Conservation (phyloP, 371 early-diverging fungal species). For the Coemansia sp. region DNA sequence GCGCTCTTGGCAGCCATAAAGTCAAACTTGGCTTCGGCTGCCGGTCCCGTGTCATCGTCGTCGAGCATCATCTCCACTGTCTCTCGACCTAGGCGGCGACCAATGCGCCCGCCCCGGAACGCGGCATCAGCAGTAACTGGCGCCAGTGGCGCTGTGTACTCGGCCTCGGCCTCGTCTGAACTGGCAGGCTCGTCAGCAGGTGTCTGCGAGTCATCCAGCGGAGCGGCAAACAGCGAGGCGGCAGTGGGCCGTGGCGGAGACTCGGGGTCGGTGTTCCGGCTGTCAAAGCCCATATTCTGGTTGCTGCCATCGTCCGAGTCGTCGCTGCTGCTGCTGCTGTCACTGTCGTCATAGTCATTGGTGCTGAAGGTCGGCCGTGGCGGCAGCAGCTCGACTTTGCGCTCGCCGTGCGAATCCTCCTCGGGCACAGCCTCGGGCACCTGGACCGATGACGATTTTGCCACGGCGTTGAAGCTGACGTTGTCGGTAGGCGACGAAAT, state of each 20-base stretch:
- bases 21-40: not conserved
- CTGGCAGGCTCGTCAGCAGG: not conserved
- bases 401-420: not conserved
- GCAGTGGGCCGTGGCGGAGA: constrained; percentile 33
- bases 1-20: not conserved
- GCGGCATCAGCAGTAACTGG: constrained; percentile 1
- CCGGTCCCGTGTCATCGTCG: not conserved
- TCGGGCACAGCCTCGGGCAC: constrained; percentile 18
- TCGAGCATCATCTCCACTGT: constrained; percentile 31
- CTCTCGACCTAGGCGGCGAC: constrained; percentile 42
- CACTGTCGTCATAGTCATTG: not conserved
- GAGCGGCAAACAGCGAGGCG: constrained; percentile 24
- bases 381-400: not conserved
- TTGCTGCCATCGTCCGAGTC: not conserved
- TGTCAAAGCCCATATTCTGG: constrained; percentile 12
- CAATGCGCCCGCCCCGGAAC: constrained; percentile 25
- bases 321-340: constrained; percentile 10
- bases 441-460: constrained; percentile 7
- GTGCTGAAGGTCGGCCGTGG: not conserved
- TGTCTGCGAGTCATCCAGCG: not conserved
- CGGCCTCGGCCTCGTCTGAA: not conserved
- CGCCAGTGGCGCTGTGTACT: not conserved
- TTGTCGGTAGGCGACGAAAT: constrained; percentile 30
- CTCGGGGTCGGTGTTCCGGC: constrained; percentile 22
- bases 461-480: constrained; percentile 16